Evolutionary conservation across 768 basidiomycete genomes (phyloP).

Genomic region (Pleurotus eryngii): DNA sequence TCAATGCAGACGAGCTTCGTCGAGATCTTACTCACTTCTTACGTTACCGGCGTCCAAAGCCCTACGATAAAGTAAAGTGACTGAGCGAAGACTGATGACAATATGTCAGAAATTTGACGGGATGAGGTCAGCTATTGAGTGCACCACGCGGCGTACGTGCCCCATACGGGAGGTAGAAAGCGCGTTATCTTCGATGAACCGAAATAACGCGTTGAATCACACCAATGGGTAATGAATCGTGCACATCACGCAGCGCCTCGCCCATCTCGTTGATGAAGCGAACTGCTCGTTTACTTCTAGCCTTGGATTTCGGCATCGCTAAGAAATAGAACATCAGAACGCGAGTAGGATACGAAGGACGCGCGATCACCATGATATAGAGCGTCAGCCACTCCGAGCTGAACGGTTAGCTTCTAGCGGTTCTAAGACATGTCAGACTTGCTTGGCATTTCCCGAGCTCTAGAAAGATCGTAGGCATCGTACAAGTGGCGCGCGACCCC

Average conservation of each 20-base stretch:
- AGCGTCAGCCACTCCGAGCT: too few relatives aligned
- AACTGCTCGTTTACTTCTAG: neutral
- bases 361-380: too few relatives aligned
- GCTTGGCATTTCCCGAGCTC: too few relatives aligned
- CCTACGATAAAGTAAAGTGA: neutral
- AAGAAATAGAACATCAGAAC: too few relatives aligned
- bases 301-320: neutral
- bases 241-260: too few relatives aligned
- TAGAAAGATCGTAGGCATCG: too few relatives aligned
- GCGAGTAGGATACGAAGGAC: too few relatives aligned
- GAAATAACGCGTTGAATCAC: neutral
- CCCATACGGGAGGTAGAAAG: neutral
- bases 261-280: too few relatives aligned
- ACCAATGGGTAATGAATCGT: neutral
- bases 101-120: neutral
- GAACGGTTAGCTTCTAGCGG: too few relatives aligned
- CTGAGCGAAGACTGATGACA: neutral
- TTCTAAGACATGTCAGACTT: too few relatives aligned
- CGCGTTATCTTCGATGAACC: neutral
- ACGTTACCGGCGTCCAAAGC: neutral
- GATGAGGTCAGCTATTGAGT: neutral
- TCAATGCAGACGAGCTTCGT: neutral
- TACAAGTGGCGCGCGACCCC: too few relatives aligned
- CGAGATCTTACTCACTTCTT: neutral
- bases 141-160: neutral